These are phyloP conservation scores for Penicillium soppii DNA, from an alignment of 495 filamentous ascomycete genomes.

Conservation along the genomic window DNA sequence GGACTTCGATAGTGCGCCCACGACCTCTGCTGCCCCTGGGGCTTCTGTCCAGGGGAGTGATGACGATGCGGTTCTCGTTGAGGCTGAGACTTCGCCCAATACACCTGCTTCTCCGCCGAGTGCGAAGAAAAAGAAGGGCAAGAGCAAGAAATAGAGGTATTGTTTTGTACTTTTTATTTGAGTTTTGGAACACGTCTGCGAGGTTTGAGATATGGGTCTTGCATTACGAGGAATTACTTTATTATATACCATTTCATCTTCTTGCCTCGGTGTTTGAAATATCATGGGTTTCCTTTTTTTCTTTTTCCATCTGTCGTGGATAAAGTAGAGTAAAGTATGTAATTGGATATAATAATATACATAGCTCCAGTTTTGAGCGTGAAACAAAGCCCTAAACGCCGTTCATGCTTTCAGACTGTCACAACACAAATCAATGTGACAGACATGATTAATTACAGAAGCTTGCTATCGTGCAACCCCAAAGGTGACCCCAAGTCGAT, in stretches of 20 bases:
- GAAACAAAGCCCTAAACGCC: not conserved
- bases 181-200: not conserved
- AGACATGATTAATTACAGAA: slow-evolving; percentile 14
- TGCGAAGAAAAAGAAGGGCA: slow-evolving; percentile 68
- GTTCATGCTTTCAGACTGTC: slow-evolving; percentile 3
- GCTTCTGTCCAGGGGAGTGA: slow-evolving; percentile 55
- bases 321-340: no score
- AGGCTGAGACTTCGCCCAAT: slow-evolving; percentile 59
- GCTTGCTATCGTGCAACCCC: slow-evolving; percentile 30
- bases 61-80: slow-evolving; percentile 84
- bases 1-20: slow-evolving; percentile 24
- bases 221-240: slow-evolving; percentile 3
- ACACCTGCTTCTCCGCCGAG: slow-evolving; percentile 24
- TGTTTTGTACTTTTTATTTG: slow-evolving; percentile 8
- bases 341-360: slow-evolving; percentile 1
- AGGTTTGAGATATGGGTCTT: not conserved
- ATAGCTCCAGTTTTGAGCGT: not conserved
- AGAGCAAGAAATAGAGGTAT: slow-evolving; percentile 67
- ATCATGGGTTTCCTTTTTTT: no score
- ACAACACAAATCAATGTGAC: not conserved
- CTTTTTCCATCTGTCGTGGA: no score
- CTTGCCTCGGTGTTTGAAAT: no score
- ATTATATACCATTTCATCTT: no score
- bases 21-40: slow-evolving; percentile 17
- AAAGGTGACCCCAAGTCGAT: slow-evolving; percentile 33